Evolutionary conservation across 768 basidiomycete genomes (phyloP), one percentile per base, ranked within the genome.

Genomic region (Hysterangium stoloniferum): DNA sequence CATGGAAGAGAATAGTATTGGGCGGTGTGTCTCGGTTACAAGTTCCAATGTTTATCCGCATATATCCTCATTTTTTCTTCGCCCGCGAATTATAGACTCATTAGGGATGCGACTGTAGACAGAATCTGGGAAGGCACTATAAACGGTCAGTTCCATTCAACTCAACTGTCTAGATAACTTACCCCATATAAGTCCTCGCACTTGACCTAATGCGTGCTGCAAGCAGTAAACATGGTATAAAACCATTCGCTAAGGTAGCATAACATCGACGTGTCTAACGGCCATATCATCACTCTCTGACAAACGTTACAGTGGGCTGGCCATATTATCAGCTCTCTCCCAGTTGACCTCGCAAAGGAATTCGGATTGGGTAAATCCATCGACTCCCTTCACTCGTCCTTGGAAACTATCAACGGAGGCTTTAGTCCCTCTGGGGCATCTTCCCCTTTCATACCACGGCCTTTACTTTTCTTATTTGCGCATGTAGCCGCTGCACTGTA

Each of bases 91-190:
- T 24, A 2, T 48, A 75, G 77, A 32, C 57, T 76, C 12, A 82
- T 90, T 25, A 68, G 80, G 4, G 86, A 89, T 66, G 71, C 71
- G 2, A 60, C 84, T 6, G 87, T 88, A 11, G 87, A 89, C 66
- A 84, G 80, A 57, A 86, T 90, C 35, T 89, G 86, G 86, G 87
- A 89, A 64, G 86, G 84, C 0, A 86, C 85, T 0, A 31, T 42
- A 4, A 45, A 48, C 22, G 45, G 35, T 53, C 11, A 4, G 9
- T 3, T 11, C 24, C 3, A 8, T 11, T 4, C 4, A 15, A 15
- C 43, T 25, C 37, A 29, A 6, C n/a, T 40, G 13, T n/a, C 17
- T 5, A 11, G 11, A n/a, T 37, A 50, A 7, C 52, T 53, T 12
- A 48, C 54, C 71, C 74, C 12, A 77, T 76, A n/a, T 0, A 35